Evolutionary conservation across 768 basidiomycete species (phyloP).

Genomic region (Podaxis carcinomalis): DNA sequence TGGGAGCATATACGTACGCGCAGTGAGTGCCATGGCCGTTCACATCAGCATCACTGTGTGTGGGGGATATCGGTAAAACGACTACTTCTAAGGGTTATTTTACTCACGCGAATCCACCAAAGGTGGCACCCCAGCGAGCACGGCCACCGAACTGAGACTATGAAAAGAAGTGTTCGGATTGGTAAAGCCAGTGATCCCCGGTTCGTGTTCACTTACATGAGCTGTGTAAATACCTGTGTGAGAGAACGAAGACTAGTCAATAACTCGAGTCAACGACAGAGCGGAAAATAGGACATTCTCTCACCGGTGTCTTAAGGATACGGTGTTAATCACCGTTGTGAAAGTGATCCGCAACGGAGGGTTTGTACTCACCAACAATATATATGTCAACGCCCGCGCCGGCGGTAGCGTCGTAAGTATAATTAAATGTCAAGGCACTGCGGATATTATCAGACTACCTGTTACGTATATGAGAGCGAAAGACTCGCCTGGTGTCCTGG

Average conservation of each 20-base stretch:
- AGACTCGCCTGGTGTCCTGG: background rate
- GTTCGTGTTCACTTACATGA: constrained; percentile 14
- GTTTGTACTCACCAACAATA: constrained; percentile 25
- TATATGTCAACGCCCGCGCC: constrained; percentile 35
- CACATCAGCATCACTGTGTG: constrained; percentile 22
- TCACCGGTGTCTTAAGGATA: constrained; percentile 20
- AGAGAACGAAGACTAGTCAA: background rate
- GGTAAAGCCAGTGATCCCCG: background rate
- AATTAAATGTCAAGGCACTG: constrained; percentile 17
- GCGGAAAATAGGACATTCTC: constrained; percentile 4
- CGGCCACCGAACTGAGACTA: constrained; percentile 32
- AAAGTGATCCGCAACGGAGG: background rate
- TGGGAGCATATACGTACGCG: constrained; percentile 15
- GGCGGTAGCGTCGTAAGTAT: constrained; percentile 22
- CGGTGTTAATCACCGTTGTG: background rate
- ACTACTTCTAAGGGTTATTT: background rate
- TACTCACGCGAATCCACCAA: constrained; percentile 21
- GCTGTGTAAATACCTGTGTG: constrained; percentile 18
- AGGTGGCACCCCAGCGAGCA: constrained; percentile 32
- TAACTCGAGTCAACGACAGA: background rate
- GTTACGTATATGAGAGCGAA: background rate
- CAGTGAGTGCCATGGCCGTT: constrained; percentile 35
- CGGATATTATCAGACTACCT: background rate
- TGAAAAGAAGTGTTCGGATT: background rate
- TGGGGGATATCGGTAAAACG: background rate